phyloP scores from a whole-genome alignment of 768 basidiomycete species.

The Neoboletus brunneissimus region DNA sequence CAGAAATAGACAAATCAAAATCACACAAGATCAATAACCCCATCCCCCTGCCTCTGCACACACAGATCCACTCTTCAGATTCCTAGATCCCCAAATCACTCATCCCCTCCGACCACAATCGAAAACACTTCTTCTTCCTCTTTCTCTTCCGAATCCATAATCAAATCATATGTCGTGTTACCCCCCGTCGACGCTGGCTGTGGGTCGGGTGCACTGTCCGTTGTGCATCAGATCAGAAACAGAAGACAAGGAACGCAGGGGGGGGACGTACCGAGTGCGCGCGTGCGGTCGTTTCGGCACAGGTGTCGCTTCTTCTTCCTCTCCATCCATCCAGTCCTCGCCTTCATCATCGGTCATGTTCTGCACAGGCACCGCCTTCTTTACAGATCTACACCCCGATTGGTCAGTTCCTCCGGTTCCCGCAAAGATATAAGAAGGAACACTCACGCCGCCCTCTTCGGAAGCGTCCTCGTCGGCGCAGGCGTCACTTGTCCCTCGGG shows the following conservation, averaged over 20 bases:
- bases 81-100: background rate
- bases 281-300: constrained; percentile 14
- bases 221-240: background rate
- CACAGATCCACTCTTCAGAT: too few species aligned
- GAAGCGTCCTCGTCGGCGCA: constrained; percentile 49
- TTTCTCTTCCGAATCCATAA: constrained; percentile 54
- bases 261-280: constrained; percentile 8
- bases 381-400: constrained; percentile 35
- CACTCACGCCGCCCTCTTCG: constrained; percentile 58
- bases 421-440: background rate
- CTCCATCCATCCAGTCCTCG: constrained; percentile 37
- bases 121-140: background rate
- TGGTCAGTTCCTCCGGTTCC: background rate
- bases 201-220: constrained; percentile 4
- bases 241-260: background rate
- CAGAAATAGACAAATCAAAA: too few species aligned
- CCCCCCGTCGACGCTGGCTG: constrained; percentile 6
- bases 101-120: background rate
- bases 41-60: too few species aligned
- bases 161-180: constrained; percentile 41
- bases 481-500: too few species aligned
- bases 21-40: too few species aligned
- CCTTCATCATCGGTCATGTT: constrained; percentile 31
- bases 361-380: constrained; percentile 33
- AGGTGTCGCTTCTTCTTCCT: constrained; percentile 42